Evolutionary conservation across 2,329 filamentous ascomycete species (phyloP), one percentile per base, ranked within the genome.

Genomic region (Byssochlamys sp.): DNA sequence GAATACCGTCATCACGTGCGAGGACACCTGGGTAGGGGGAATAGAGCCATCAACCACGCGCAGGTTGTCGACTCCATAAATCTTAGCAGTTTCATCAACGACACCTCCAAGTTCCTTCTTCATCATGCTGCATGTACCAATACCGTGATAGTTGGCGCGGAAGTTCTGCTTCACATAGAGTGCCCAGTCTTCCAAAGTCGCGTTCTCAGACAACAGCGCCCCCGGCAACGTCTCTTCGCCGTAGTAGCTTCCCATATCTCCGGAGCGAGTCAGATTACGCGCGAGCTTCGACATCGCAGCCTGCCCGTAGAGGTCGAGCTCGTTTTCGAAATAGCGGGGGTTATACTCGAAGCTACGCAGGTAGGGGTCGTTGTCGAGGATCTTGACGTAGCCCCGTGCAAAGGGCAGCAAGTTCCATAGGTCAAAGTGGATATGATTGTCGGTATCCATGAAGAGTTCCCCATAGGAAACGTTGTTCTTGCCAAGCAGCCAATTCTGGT

Each of bases 21-120:
- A 59, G 24, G 68, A 70, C 3, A 70, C 56, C 52, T 71, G 68
- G 19, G 67, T 69, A 1, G 72, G 71, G 12, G 68, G 65, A 11
- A 71, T 67, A 50, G 70, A 73, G 6, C 71, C 70, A 57, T 75
- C 72, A 27, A 73, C 64, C 1, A 75, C 71, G 9, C 72, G 66
- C 10, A 74, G 66, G 3, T 65, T 63, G n/a, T 67, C 35, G 1
- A 68, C 64, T 12, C 65, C 71, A 55, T 72, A 71, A 4, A 70
- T 68, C 55, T 57, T 66, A 26, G 65, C 65, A 19, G 60, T 61
- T 19, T 60, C 45, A 55, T 71, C 67, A 1, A 74, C 67, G 14
- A 72, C 69, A 33, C 70, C 71, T n/a, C 66, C 69, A 26, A 67
- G 33, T 26, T 69, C 68, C 19, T 53, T 60, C 2, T 60, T 6